These are phyloP conservation scores for Hura crepitans DNA, from an alignment of 441 rosid genomes.

Conservation along the genomic window DNA sequence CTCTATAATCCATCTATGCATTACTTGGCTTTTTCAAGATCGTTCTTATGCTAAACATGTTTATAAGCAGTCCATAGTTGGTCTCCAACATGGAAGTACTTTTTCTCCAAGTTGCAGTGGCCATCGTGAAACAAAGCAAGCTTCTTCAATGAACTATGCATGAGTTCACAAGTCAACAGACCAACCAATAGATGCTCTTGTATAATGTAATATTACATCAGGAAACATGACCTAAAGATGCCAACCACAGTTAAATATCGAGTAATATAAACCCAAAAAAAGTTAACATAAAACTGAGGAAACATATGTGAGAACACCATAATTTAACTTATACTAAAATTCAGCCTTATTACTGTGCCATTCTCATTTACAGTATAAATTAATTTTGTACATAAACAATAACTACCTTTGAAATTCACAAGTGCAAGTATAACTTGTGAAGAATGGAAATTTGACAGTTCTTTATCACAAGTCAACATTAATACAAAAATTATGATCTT, in stretches of 20 bases:
- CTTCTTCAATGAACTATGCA: background rate
- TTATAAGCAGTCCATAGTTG: background rate
- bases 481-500: constrained; percentile 20
- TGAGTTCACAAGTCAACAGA: background rate
- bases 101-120: background rate
- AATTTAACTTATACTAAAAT: background rate
- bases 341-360: background rate
- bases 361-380: background rate
- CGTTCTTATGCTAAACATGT: background rate
- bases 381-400: background rate
- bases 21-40: background rate
- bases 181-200: background rate
- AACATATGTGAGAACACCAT: background rate
- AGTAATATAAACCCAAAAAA: background rate
- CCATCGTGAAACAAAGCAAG: background rate
- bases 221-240: constrained; percentile 1
- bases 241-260: background rate
- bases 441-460: background rate
- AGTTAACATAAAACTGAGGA: background rate
- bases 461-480: background rate
- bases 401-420: background rate
- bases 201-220: constrained; percentile 1
- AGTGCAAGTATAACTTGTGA: background rate
- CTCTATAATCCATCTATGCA: background rate
- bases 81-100: background rate